Percentiles rank a stretch among this genome's conserved stretches.
phyloP scores from a whole-genome alignment of 306 rosid species.

The Dryas alaskensis region DNA sequence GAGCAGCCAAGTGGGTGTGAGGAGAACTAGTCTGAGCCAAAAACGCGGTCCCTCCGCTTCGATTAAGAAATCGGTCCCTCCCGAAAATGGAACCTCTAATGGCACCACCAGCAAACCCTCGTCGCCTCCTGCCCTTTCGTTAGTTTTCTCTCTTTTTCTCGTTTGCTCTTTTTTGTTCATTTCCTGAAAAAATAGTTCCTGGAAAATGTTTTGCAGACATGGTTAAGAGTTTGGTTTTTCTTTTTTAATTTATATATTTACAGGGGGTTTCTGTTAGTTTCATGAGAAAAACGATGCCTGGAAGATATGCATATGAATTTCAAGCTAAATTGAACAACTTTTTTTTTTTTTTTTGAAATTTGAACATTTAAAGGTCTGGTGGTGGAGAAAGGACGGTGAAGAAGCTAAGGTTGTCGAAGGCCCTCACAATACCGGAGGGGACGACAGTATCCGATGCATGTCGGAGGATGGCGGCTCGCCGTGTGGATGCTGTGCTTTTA shows the following conservation, averaged over 20 bases:
- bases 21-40: conserved; percentile 47
- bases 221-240: neutral
- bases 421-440: conserved; percentile 87
- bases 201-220: neutral
- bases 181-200: neutral
- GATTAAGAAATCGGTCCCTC: conserved; percentile 36
- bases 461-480: conserved; percentile 90
- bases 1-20: conserved; percentile 54
- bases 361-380: conserved; percentile 34
- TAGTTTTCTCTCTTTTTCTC: neutral
- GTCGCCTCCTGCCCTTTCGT: conserved; percentile 65
- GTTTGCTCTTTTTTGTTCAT: neutral
- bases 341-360: neutral
- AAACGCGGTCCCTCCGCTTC: conserved; percentile 54
- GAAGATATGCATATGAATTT: neutral
- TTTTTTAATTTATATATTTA: neutral
- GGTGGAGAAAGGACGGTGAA: conserved; percentile 86
- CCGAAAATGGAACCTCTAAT: conserved; percentile 45
- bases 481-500: conserved; percentile 74
- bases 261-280: neutral
- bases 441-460: conserved; percentile 92
- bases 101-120: conserved; percentile 47
- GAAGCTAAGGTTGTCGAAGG: conserved; percentile 82
- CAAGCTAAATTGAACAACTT: neutral
- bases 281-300: neutral